Conservation (phyloP, 768 basidiomycete genomes). For the Hericium rajendrae region DNA sequence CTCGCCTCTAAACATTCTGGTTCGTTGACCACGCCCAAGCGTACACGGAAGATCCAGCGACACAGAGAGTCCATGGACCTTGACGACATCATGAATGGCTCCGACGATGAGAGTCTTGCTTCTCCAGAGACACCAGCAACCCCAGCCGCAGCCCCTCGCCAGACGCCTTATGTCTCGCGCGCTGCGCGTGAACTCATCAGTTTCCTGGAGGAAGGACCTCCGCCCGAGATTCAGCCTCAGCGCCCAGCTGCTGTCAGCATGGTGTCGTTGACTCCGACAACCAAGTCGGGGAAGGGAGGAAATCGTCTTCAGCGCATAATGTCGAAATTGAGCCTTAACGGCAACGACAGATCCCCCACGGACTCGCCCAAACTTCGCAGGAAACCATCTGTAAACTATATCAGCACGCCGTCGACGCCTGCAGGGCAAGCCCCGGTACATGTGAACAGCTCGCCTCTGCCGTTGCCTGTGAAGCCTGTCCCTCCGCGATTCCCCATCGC, state of each 20-base stretch:
- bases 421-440: not conserved
- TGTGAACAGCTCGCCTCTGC: not conserved
- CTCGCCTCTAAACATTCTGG: not conserved
- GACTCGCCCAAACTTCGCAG: conserved; percentile 24
- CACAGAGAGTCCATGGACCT: conserved; percentile 64
- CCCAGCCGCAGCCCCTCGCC: conserved; percentile 1
- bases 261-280: conserved; percentile 13
- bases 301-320: conserved; percentile 74
- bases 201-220: conserved; percentile 50
- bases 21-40: conserved; percentile 27
- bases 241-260: conserved; percentile 5
- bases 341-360: conserved; percentile 22
- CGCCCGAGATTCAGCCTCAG: conserved; percentile 25
- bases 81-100: conserved; percentile 66
- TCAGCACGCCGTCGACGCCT: conserved; percentile 17
- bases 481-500: conserved; percentile 8
- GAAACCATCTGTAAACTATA: conserved; percentile 6
- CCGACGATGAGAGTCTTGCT: conserved; percentile 41
- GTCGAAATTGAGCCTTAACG: conserved; percentile 50
- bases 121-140: no score
- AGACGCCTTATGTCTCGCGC: conserved; percentile 26
- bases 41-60: conserved; percentile 41
- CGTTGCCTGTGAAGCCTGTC: conserved; percentile 6
- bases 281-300: conserved; percentile 28
- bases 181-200: conserved; percentile 42